Conservation (phyloP, 164 flowering plant genomes). For the Magnolia officinalis region DNA sequence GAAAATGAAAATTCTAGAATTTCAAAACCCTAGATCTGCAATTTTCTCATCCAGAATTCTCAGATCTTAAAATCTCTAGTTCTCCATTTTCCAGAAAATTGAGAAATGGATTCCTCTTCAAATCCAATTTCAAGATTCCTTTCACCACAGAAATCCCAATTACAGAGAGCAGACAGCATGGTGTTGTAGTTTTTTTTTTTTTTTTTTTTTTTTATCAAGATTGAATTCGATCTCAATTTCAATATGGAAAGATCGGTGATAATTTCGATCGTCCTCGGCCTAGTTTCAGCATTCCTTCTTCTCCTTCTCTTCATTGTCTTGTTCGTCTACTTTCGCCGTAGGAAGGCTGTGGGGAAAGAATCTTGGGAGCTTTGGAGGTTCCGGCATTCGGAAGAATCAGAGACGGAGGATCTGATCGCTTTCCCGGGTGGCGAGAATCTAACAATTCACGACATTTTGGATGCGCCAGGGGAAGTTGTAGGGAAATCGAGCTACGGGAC, state of each 20-base stretch:
- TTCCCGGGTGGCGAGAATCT: conserved; percentile 60
- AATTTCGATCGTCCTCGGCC: conserved; percentile 29
- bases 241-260: background rate
- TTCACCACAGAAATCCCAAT: too few species aligned
- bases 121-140: too few species aligned
- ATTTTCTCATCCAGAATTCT: too few species aligned
- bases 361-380: conserved; percentile 20
- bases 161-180: too few species aligned
- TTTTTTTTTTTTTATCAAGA: too few species aligned
- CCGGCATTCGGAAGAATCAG: conserved; percentile 17
- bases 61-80: too few species aligned
- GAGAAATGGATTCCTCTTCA: too few species aligned
- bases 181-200: too few species aligned
- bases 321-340: conserved; percentile 15
- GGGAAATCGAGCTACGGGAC: conserved; percentile 92
- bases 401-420: conserved; percentile 48
- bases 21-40: too few species aligned
- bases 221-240: too few species aligned
- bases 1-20: too few species aligned
- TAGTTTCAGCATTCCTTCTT: conserved; percentile 16
- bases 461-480: conserved; percentile 93
- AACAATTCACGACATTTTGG: conserved; percentile 64
- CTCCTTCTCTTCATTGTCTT: conserved; percentile 17
- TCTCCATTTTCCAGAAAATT: too few species aligned
- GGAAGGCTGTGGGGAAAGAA: conserved; percentile 12